phyloP scores from a whole-genome alignment of 441 rosid genomes.

The Viola pubescens region DNA sequence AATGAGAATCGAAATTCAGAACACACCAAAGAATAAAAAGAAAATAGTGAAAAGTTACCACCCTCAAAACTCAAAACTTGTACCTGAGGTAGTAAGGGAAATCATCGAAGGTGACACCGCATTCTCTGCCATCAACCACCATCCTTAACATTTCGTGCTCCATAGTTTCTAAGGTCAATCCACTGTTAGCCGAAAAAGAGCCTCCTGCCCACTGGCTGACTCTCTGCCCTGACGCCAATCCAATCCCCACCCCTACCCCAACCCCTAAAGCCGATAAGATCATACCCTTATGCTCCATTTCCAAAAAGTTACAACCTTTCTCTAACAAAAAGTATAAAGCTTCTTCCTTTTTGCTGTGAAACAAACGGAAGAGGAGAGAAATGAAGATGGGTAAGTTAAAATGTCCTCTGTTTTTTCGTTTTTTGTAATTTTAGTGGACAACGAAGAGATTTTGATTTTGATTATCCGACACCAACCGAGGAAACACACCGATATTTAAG shows the following conservation, averaged over 20 bases:
- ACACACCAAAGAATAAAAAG: background rate
- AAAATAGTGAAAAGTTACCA: background rate
- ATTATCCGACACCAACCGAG: conserved; percentile 12
- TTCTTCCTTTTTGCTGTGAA: background rate
- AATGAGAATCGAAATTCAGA: background rate
- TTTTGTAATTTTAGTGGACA: background rate
- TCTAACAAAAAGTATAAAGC: background rate
- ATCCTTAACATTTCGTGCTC: conserved; percentile 54
- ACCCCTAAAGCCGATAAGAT: conserved; percentile 56
- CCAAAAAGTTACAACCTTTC: background rate
- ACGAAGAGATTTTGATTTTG: background rate
- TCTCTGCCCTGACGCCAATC: conserved; percentile 55
- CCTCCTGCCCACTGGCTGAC: conserved; percentile 42
- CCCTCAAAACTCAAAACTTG: background rate
- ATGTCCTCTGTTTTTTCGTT: background rate
- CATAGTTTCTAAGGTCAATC: conserved; percentile 37
- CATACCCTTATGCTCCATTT: conserved; percentile 62
- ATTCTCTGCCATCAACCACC: conserved; percentile 12
- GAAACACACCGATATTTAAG: background rate
- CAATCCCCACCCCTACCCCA: conserved; percentile 58
- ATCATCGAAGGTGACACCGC: background rate
- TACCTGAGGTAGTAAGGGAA: conserved; percentile 1
- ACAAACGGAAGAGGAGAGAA: background rate
- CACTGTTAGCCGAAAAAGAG: conserved; percentile 18
- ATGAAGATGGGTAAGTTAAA: background rate